These are phyloP conservation scores for Auricularia sp. DNA, from an alignment of 768 basidiomycete species.

Conservation along the genomic window DNA sequence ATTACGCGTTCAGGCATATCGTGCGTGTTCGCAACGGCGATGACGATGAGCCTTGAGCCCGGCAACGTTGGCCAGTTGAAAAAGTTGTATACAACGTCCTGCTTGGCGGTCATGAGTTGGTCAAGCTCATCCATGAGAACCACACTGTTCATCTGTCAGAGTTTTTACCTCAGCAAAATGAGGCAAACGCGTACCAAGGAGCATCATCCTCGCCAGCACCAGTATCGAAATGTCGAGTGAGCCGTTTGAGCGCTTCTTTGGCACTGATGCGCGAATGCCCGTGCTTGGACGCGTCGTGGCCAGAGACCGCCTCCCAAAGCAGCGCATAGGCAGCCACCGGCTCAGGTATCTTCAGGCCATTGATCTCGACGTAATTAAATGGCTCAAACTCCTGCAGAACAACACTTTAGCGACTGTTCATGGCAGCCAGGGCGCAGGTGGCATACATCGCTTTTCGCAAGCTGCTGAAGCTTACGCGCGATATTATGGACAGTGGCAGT, in stretches of 20 bases:
- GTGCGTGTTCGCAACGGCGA: constrained; percentile 98
- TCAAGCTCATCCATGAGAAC: constrained; percentile 98
- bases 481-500: constrained; percentile 96
- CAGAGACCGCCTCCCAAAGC: constrained; percentile 88
- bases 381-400: constrained; percentile 71
- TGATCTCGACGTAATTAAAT: constrained; percentile 96
- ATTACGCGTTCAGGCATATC: constrained; percentile 92
- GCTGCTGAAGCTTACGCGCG: constrained; percentile 77
- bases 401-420: neutral
- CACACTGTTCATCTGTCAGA: constrained; percentile 41
- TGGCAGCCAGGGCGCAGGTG: too few relatives aligned
- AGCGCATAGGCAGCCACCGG: constrained; percentile 86
- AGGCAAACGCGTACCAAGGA: constrained; percentile 82
- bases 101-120: constrained; percentile 89
- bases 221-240: constrained; percentile 68
- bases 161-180: constrained; percentile 15
- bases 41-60: constrained; percentile 81
- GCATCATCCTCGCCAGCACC: constrained; percentile 38
- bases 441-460: constrained; percentile 67
- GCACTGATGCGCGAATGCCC: constrained; percentile 52
- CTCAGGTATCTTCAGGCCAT: constrained; percentile 87
- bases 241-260: constrained; percentile 72
- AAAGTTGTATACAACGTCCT: constrained; percentile 98
- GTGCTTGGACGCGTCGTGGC: constrained; percentile 52
- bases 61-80: constrained; percentile 97